Evolutionary conservation across 495 filamentous ascomycete genomes (phyloP), one percentile per base, ranked within the genome.

Genomic region (Podospora bellae-mahoneyi): DNA sequence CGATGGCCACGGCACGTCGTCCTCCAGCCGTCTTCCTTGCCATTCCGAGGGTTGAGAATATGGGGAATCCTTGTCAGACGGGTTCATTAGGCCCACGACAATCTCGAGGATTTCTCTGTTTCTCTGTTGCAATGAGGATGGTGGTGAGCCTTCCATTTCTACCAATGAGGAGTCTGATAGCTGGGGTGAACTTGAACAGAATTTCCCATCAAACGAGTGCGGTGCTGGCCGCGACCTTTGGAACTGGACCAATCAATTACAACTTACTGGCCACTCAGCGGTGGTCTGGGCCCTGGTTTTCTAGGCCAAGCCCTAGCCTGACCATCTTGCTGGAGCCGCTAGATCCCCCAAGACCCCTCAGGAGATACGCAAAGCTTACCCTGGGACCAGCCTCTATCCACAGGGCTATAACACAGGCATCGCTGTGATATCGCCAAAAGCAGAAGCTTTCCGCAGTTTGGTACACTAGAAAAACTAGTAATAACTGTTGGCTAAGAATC

Each of bases 11-110:
- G 61, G 61, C 32, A 63, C 30, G 9, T 32, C 30, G 9, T 32
- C 27, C 30, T 23, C 16, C 9, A 19, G 23, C 60, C 55, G 64
- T 39, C 60, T 66, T 60, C 27, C 64, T 60, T 54, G 2, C 54
- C 64, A 59, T 66, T 13, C 20, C 56, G 44, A 27, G 60, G 54
- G 27, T 26, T 20, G 28, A 44, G 58, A 62, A 70, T 70, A 62
- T 67, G 69, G 69, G 69, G 69, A 70, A 70, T 67, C 69, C 69
- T 58, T 65, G 69, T 58, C 48, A 16, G n/a, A 32, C 62, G 60
- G 28, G 20, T 9, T 32, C n/a, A 60, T 18, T 18, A 26, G 27
- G 6, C 15, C 44, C 5, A 10, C 16, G 19, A 18, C 39, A 48
- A 48, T 48, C 39, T 10, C 39, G 39, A 48, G 6, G 15, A 2